These are phyloP conservation scores for Stagonosporopsis chrysanthemi DNA, from an alignment of 2,329 filamentous ascomycete species.

Conservation along the genomic window DNA sequence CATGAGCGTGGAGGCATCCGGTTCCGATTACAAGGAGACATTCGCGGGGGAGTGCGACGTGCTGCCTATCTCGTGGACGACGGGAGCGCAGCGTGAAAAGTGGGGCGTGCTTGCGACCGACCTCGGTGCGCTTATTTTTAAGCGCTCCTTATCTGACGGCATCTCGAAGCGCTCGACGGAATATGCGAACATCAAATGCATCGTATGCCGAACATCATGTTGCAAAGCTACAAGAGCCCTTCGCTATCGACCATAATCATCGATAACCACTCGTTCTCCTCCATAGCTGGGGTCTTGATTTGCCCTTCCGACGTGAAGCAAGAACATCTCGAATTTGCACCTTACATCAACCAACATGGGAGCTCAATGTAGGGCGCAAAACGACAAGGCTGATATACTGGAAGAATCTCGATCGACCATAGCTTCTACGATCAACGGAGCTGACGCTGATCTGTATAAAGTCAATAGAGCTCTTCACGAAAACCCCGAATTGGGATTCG, in stretches of 20 bases:
- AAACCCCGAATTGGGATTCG: conserved; percentile 58
- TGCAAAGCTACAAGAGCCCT: conserved; percentile 3
- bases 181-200: background rate
- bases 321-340: background rate
- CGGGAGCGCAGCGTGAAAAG: background rate
- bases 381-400: background rate
- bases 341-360: background rate
- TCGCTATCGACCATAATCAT: background rate
- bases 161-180: background rate
- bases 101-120: background rate
- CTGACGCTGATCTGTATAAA: conserved; percentile 17
- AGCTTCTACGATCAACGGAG: conserved; percentile 17
- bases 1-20: conserved; percentile 7
- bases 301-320: background rate
- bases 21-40: background rate
- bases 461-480: conserved; percentile 61
- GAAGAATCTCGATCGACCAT: conserved; percentile 12
- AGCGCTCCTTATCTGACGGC: conserved; percentile 7
- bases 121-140: conserved; percentile 6
- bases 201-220: background rate
- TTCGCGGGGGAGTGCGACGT: background rate
- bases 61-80: background rate
- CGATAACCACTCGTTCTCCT: background rate
- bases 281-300: too few relatives aligned
- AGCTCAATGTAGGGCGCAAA: background rate